Base-by-base conservation (phyloP, 805 yeast species). In the Wickerhamiella domercqiae region DNA sequence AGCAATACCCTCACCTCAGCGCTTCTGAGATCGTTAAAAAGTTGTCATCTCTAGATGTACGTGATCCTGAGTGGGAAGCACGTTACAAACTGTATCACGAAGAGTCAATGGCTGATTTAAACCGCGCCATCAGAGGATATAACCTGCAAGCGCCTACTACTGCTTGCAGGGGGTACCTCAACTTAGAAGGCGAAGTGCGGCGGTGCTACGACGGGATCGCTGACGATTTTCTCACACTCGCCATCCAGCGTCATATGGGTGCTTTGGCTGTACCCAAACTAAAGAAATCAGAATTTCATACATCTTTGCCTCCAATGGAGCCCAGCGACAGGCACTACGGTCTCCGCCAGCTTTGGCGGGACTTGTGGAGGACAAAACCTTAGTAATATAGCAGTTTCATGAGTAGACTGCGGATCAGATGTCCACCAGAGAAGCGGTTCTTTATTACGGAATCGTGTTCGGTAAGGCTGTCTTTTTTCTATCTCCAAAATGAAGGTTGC, bases 101-200 rank as follows among this genome's bases (percentile, higher is more conserved):
- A 0, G 43, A 56, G 1, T 55, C 61, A 33, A 45, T 75, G 3
- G 48, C 50, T 3, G 41, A 56, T 5, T 47, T 73, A 32, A 75
- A 75, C 48, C 67, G 62, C 41, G 57, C 60, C 2, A 59, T 74
- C 7, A 54, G 80, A 11, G 68, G 75, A 0, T 75, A 74, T 47
- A 75, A 75, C 45, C 46, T 75, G 13, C 79, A 73, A 45, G 78
- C 81, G 0, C 81, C 81, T 0, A 44, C 67, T 34, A 57, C 75
- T 0, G 71, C 79, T 0, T 73, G 76, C 36, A 68, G 66, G 41
- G 55, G 71, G n/a, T 75, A 75, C 44, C 49, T 75, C 11, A 7
- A 54, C 1, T 43, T 55, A 2, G 70, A 65, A 4, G 57, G 52
- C 14, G 80, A 74, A 48, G 46, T 71, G 13, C 50, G 51, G 9